These are phyloP conservation scores for Kwoniella heveanensis DNA, from an alignment of 768 basidiomycete genomes.

Conservation along the genomic window DNA sequence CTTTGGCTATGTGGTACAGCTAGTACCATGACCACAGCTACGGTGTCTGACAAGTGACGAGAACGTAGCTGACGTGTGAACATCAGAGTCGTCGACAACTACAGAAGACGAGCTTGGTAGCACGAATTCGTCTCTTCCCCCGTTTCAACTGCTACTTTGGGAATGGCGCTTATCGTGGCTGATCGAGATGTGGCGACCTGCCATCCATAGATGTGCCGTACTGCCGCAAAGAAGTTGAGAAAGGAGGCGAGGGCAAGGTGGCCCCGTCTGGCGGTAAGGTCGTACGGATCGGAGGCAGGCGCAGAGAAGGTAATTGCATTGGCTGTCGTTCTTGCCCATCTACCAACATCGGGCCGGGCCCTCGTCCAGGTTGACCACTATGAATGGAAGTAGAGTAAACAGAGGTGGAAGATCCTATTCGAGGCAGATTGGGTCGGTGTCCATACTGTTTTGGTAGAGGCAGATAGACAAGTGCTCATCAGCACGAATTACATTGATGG, in stretches of 20 bases:
- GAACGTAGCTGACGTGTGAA: too few species aligned
- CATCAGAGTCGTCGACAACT: too few species aligned
- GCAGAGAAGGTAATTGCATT: conserved; percentile 18
- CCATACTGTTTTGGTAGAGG: too few species aligned
- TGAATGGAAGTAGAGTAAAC: not conserved
- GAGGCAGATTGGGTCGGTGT: not conserved
- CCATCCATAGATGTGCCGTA: not conserved
- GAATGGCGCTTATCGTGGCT: conserved; percentile 2
- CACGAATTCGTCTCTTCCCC: too few species aligned
- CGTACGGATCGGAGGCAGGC: conserved; percentile 22
- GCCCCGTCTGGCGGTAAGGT: conserved; percentile 7
- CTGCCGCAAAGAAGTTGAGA: not conserved
- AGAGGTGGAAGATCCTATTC: not conserved
- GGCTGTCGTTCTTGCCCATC: not conserved
- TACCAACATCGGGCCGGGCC: not conserved
- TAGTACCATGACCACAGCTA: too few species aligned
- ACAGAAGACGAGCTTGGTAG: too few species aligned
- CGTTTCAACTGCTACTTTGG: too few species aligned
- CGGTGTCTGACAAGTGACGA: too few species aligned
- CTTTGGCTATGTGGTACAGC: too few species aligned
- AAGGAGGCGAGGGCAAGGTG: conserved; percentile 12
- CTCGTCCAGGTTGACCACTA: not conserved
- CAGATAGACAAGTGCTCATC: too few species aligned
- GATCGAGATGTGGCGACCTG: not conserved
- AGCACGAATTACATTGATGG: too few species aligned